Evolutionary conservation across 805 yeast species (phyloP).

Genomic region (Sugiyamaella smithiae): DNA sequence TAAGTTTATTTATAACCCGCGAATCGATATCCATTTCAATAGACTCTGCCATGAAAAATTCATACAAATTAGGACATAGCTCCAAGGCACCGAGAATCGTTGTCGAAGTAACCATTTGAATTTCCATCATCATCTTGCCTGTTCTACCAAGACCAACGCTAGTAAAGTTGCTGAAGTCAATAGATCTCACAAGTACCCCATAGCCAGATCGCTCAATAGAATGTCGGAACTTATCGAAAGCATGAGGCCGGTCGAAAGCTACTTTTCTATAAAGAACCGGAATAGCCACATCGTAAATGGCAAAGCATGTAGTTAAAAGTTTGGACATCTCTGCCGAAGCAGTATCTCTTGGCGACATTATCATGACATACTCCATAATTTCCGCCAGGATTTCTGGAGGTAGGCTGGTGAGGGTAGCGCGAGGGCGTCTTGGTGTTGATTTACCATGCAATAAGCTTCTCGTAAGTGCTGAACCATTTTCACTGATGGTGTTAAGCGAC

Average conservation of each 20-base stretch:
- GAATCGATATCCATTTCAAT: conserved; percentile 77
- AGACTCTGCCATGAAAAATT: conserved; percentile 80
- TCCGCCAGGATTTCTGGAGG: conserved; percentile 30
- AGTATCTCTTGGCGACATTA: conserved; percentile 16
- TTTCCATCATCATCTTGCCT: conserved; percentile 83
- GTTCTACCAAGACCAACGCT: conserved; percentile 88
- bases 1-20: conserved; percentile 52
- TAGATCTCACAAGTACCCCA: conserved; percentile 56
- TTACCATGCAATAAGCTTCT: not conserved
- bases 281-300: conserved; percentile 35
- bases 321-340: conserved; percentile 22
- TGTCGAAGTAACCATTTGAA: conserved; percentile 79
- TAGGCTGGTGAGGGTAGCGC: conserved; percentile 17
- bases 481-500: conserved; percentile 1
- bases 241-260: conserved; percentile 70
- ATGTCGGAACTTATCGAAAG: conserved; percentile 67
- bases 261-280: conserved; percentile 39
- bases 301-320: conserved; percentile 28
- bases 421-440: not conserved
- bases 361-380: conserved; percentile 26
- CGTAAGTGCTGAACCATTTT: not conserved
- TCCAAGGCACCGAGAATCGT: conserved; percentile 65
- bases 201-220: conserved; percentile 51
- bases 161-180: conserved; percentile 87
- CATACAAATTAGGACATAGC: conserved; percentile 62